Evolutionary conservation across 1,284 basidiomycete genomes (phyloP), one percentile per base, ranked within the genome.

Genomic region (Cystobasidiaceae sp.): DNA sequence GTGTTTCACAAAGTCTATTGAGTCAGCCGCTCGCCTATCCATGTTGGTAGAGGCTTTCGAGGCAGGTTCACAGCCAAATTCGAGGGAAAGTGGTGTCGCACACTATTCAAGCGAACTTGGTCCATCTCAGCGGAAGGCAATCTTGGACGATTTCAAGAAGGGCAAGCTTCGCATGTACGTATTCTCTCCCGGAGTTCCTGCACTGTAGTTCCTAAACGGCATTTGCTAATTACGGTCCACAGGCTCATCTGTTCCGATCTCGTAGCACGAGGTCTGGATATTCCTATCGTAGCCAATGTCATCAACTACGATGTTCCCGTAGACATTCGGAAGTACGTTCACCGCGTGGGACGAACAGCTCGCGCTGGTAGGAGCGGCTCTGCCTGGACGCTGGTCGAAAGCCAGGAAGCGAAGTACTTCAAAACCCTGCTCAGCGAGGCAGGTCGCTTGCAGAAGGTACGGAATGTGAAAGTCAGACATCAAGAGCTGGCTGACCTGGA

Each of bases 301-400:
- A 83, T 98, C 41, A 92, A 86, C 69, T 97, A 97, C 77, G 94
- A 97, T 76, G 86, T 86, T 2, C 93, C 94, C 0, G 83, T 97
- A n/a, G 94, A 97, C 74, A 90, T 96, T 83, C 85, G 90, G 54
- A 97, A 97, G 77, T 97, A 98, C 74, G 90, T 98, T 19, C 94
- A 98, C 76, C 86, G 94, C 50, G 93, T 93, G 0, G 94, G 94
- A 19, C 82, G 94, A 41, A 97, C 94, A 0, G 94, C 94, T 3
- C 84, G 94, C 66, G 94, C 94, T 1, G 92, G 92, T 1, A 82
- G 88, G 48, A 78, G 79, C 13, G 94, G 94, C 3, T 84, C 88
- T 68, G 92, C 92, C 0, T 98, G 93, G 93, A 90, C 88, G 2
- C 78, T 98, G 68, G 90, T 97, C 3, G 94, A 98, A 79, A 89